Conservation (phyloP, 768 basidiomycete genomes). For the Baorangia bicolor region DNA sequence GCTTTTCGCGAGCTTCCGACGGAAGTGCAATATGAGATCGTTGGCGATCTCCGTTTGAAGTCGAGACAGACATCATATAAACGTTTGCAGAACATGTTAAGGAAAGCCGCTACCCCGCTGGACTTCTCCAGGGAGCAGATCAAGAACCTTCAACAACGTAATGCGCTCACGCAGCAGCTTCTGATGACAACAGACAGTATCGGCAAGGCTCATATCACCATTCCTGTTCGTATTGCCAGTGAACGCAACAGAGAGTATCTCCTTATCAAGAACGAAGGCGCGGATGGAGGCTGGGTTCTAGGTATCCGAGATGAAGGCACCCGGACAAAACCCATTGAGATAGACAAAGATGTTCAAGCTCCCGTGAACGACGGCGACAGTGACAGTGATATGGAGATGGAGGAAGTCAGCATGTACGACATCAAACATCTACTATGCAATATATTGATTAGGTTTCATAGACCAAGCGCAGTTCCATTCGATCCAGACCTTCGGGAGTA, state of each 20-base stretch:
- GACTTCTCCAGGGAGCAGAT: conserved; percentile 99
- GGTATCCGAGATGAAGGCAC: conserved; percentile 90
- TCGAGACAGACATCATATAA: conserved; percentile 93
- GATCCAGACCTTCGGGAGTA: conserved; percentile 68
- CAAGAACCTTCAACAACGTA: conserved; percentile 83
- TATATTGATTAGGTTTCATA: conserved; percentile 16
- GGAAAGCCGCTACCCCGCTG: conserved; percentile 72
- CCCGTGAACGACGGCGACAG: conserved; percentile 38
- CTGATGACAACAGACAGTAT: conserved; percentile 90
- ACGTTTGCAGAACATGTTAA: conserved; percentile 89
- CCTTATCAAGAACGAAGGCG: conserved; percentile 88
- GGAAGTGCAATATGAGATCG: conserved; percentile 97
- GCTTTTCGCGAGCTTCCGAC: conserved; percentile 92
- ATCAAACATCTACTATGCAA: background rate
- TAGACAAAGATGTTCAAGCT: conserved; percentile 62
- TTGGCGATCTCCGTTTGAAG: conserved; percentile 91
- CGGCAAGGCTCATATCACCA: conserved; percentile 84
- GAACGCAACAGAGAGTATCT: conserved; percentile 94
- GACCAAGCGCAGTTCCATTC: conserved; percentile 33
- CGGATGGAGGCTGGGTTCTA: conserved; percentile 89
- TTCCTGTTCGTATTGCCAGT: conserved; percentile 92
- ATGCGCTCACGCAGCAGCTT: conserved; percentile 89
- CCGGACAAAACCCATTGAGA: conserved; percentile 77
- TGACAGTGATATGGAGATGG: conserved; percentile 72
- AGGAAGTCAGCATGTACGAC: conserved; percentile 71